A percentile compares a stretch with the other conserved stretches of the same genome.
These are phyloP conservation scores for Fusarium chlamydosporum DNA, from an alignment of 2,329 filamentous ascomycete species.

Conservation along the genomic window DNA sequence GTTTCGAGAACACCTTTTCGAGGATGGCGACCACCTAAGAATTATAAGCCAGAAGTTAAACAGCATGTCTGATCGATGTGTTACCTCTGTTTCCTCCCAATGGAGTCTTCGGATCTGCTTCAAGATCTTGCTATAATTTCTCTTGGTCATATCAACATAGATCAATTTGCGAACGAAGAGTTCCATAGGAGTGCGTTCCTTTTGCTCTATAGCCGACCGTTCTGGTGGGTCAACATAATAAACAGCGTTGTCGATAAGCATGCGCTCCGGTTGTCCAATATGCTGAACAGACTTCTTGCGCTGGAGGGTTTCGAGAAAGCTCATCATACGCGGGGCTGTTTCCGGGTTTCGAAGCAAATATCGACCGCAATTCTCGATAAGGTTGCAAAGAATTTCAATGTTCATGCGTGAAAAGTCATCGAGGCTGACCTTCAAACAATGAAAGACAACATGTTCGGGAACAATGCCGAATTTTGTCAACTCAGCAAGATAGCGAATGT, in stretches of 20 bases:
- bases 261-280: slow-evolving; percentile 93
- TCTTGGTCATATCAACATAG: slow-evolving; percentile 93
- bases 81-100: slow-evolving; percentile 92
- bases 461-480: slow-evolving; percentile 98
- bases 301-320: slow-evolving; percentile 93
- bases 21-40: slow-evolving; percentile 77
- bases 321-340: slow-evolving; percentile 91
- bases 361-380: slow-evolving; percentile 95
- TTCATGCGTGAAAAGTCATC: slow-evolving; percentile 99
- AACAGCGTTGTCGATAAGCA: slow-evolving; percentile 97
- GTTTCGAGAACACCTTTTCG: slow-evolving; percentile 94
- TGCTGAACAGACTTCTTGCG: slow-evolving; percentile 97
- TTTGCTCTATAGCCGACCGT: slow-evolving; percentile 93
- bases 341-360: slow-evolving; percentile 94
- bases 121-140: slow-evolving; percentile 92
- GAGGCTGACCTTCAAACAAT: slow-evolving; percentile 96
- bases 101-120: slow-evolving; percentile 96
- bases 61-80: slow-evolving; percentile 17
- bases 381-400: slow-evolving; percentile 96
- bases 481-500: slow-evolving; percentile 97
- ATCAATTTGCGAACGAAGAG: slow-evolving; percentile 93
- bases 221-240: slow-evolving; percentile 98
- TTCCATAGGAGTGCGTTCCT: slow-evolving; percentile 93
- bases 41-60: slow-evolving; percentile 1
- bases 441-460: slow-evolving; percentile 98